Conservation (phyloP, 2,329 filamentous ascomycete species). For the Westerdykella aurantiaca region DNA sequence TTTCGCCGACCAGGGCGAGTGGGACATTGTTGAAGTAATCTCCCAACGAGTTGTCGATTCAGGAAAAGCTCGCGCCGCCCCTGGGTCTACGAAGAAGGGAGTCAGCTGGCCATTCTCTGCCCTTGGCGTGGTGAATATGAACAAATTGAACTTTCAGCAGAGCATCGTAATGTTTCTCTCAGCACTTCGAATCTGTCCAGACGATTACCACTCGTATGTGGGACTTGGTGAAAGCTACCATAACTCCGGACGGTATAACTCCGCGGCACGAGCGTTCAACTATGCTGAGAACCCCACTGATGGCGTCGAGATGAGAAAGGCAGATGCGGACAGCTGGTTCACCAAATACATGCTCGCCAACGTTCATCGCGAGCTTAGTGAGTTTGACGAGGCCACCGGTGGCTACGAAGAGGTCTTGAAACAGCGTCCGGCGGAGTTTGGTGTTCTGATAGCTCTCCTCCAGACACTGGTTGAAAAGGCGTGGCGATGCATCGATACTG, state of each 20-base stretch:
- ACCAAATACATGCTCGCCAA: slow-evolving; percentile 96
- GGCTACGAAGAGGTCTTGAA: slow-evolving; percentile 70
- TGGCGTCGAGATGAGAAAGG: slow-evolving; percentile 48
- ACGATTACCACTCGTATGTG: slow-evolving; percentile 93
- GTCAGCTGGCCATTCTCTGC: slow-evolving; percentile 96
- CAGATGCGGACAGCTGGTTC: slow-evolving; percentile 77
- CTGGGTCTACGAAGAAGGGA: slow-evolving; percentile 87
- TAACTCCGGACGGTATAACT: slow-evolving; percentile 85
- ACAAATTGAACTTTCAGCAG: slow-evolving; percentile 83
- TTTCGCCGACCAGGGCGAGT: slow-evolving; percentile 87
- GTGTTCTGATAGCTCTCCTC: slow-evolving; percentile 78
- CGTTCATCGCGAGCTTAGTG: slow-evolving; percentile 85
- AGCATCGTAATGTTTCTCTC: slow-evolving; percentile 90
- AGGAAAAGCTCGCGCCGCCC: slow-evolving; percentile 83
- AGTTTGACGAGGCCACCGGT: slow-evolving; percentile 74
- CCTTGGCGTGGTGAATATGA: slow-evolving; percentile 87
- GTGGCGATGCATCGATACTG: slow-evolving; percentile 69
- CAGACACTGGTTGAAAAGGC: slow-evolving; percentile 84
- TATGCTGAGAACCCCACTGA: slow-evolving; percentile 51
- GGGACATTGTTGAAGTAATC: slow-evolving; percentile 92
- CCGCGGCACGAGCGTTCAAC: slow-evolving; percentile 81
- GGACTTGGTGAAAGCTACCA: slow-evolving; percentile 97
- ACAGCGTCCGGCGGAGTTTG: slow-evolving; percentile 67
- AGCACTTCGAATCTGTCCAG: slow-evolving; percentile 73
- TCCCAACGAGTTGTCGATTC: slow-evolving; percentile 88